These are phyloP conservation scores for Ceratobasidium sp. DNA, from an alignment of 1,284 basidiomycete species.

Conservation along the genomic window DNA sequence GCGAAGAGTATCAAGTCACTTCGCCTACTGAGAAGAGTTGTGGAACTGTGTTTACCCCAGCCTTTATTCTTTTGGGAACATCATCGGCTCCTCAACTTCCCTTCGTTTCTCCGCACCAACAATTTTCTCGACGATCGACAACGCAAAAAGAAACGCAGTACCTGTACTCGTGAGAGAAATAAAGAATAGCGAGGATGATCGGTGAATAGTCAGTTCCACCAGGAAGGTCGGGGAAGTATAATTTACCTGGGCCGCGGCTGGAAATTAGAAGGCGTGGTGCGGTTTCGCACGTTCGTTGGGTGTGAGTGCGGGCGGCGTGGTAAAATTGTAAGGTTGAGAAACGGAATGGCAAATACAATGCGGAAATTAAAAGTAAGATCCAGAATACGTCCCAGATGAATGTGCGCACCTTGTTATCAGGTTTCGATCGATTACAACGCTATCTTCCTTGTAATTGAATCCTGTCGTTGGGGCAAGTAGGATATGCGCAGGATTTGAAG, in stretches of 20 bases:
- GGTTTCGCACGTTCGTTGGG: not conserved
- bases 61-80: conserved; percentile 63
- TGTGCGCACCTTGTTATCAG: conserved; percentile 82
- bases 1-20: not conserved
- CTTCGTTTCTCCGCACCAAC: conserved; percentile 72
- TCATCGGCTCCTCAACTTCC: conserved; percentile 77
- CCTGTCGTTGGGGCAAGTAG: conserved; percentile 58
- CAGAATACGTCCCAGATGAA: conserved; percentile 14
- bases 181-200: too few species aligned
- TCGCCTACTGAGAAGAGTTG: not conserved
- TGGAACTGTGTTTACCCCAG: not conserved
- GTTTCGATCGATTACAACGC: conserved; percentile 79
- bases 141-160: conserved; percentile 79
- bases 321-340: not conserved
- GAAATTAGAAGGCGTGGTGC: conserved; percentile 2
- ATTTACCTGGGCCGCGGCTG: conserved; percentile 80
- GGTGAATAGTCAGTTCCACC: not conserved
- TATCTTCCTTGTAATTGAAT: conserved; percentile 80
- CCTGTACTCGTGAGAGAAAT: conserved; percentile 59
- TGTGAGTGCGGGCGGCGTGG: conserved; percentile 24
- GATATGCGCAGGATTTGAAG: not conserved
- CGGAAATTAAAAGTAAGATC: not conserved
- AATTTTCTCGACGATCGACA: conserved; percentile 75
- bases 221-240: not conserved
- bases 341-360: not conserved